These are phyloP conservation scores for Xylaria cubensis DNA, from an alignment of 495 filamentous ascomycete species.

Conservation along the genomic window DNA sequence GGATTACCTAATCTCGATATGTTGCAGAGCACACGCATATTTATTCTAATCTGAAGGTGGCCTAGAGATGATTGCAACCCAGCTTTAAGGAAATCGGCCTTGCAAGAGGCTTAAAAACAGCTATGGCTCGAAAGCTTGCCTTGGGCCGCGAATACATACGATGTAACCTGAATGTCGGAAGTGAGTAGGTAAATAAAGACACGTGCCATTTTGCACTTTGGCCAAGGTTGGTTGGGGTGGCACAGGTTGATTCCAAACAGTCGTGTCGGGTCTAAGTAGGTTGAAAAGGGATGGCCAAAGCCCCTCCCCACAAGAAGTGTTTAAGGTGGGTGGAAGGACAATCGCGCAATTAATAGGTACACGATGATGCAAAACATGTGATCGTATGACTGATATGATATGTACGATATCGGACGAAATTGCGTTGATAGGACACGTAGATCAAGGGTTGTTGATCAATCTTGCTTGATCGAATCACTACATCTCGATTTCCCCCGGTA, in stretches of 20 bases:
- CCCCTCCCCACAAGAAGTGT: background rate
- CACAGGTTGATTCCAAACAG: background rate
- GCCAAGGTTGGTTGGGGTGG: background rate
- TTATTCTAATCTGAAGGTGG: background rate
- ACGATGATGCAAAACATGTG: background rate
- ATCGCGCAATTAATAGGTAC: background rate
- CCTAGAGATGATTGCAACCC: background rate
- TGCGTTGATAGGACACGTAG: background rate
- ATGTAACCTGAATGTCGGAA: constrained; percentile 10
- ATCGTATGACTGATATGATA: background rate
- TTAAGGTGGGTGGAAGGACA: background rate
- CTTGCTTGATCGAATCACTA: background rate
- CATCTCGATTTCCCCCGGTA: constrained; percentile 5
- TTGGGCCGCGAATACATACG: background rate
- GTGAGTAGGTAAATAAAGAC: constrained; percentile 19
- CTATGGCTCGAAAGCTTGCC: constrained; percentile 2
- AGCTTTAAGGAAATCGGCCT: background rate
- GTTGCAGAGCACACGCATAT: background rate
- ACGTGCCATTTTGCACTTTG: constrained; percentile 21
- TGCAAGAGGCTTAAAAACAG: background rate
- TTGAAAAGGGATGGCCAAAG: background rate
- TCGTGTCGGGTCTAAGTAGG: background rate
- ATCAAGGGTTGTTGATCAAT: constrained; percentile 2
- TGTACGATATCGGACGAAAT: background rate
- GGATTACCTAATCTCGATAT: background rate